Percentiles rank a stretch among this genome's conserved stretches.
Evolutionary conservation across 176 grass and related monocot species (phyloP).

Genomic region (Otatea glauca): DNA sequence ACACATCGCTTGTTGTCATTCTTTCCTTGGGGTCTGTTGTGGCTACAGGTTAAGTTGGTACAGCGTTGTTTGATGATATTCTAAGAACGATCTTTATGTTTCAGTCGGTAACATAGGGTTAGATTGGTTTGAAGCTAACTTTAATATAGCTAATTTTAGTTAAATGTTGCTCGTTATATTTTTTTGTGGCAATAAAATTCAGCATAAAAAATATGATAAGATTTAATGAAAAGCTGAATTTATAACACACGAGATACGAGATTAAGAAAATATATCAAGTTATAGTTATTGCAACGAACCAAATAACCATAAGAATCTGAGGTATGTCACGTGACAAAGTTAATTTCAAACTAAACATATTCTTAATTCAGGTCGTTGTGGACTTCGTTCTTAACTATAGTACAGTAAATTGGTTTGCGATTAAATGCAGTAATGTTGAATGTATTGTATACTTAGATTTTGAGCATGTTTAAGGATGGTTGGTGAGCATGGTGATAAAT

Average conservation of each 20-base stretch:
- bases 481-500: neutral
- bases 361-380: neutral
- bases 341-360: no score
- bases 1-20: neutral
- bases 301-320: no score
- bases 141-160: no score
- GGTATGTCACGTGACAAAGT: no score
- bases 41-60: constrained; percentile 24
- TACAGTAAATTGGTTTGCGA: neutral
- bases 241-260: no score
- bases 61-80: neutral
- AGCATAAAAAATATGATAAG: no score
- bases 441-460: neutral
- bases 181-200: no score
- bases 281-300: no score
- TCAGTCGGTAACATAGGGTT: neutral
- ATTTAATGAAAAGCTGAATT: no score
- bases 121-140: no score
- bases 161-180: no score
- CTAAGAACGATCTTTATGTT: neutral
- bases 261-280: no score
- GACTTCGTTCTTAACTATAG: neutral
- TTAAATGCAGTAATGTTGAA: neutral
- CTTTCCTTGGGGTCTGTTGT: constrained; percentile 36
- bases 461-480: neutral